Evolutionary conservation across 1,284 basidiomycete genomes (phyloP).

Genomic region (Coniferiporia sulphurascens): DNA sequence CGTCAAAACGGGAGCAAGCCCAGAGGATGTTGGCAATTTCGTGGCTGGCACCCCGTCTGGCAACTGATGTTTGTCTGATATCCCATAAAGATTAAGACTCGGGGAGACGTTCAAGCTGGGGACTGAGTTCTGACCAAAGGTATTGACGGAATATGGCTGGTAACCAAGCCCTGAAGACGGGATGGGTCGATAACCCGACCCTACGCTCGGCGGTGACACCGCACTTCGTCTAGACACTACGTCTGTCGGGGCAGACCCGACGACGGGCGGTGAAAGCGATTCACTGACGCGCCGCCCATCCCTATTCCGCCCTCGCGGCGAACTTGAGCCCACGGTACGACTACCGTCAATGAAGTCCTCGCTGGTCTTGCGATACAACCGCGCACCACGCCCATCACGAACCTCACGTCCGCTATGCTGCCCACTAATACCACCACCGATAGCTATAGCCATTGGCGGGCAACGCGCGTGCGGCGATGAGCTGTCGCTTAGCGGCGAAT

Average conservation of each 20-base stretch:
- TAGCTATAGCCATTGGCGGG: constrained; percentile 2
- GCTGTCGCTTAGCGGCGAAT: constrained; percentile 14
- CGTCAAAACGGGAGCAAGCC: neutral
- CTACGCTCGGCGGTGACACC: neutral
- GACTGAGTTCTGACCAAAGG: neutral
- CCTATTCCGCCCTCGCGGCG: constrained; percentile 7
- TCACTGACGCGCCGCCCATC: constrained; percentile 15
- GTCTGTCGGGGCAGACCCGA: neutral
- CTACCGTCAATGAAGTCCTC: constrained; percentile 14
- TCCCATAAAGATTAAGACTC: neutral
- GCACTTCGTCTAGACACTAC: neutral
- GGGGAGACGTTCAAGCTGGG: neutral
- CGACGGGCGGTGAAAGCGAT: constrained; percentile 10
- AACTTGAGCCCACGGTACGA: neutral
- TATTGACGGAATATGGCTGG: constrained; percentile 1
- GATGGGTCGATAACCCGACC: neutral
- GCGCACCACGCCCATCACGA: constrained; percentile 14
- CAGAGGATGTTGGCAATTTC: neutral
- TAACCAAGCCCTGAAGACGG: neutral
- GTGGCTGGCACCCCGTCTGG: neutral
- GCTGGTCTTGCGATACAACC: constrained; percentile 19
- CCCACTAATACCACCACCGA: constrained; percentile 6
- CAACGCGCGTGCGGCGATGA: constrained; percentile 5
- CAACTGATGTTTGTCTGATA: neutral
- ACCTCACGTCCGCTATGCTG: constrained; percentile 16